phyloP scores from a whole-genome alignment of 805 yeast species.

The Candida insectorum region DNA sequence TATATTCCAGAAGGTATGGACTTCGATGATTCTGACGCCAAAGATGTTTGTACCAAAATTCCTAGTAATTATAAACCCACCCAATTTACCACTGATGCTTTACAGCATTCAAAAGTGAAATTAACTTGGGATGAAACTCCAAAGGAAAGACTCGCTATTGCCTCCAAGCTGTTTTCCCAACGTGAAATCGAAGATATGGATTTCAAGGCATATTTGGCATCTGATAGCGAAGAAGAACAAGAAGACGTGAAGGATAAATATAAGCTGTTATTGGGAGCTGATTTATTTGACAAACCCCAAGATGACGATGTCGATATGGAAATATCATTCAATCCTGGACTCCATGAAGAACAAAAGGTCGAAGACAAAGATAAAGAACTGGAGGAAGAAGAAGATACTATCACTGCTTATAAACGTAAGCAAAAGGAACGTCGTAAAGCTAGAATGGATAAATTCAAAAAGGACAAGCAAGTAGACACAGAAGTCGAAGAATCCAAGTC shows the following conservation, averaged over 20 bases:
- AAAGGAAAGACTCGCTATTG: slow-evolving; percentile 71
- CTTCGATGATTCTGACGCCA: slow-evolving; percentile 69
- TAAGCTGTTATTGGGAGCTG: slow-evolving; percentile 51
- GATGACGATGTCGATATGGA: slow-evolving; percentile 86
- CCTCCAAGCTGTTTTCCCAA: slow-evolving; percentile 80
- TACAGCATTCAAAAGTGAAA: slow-evolving; percentile 94
- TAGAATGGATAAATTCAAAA: slow-evolving; percentile 73
- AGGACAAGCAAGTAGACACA: slow-evolving; percentile 28
- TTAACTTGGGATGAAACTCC: slow-evolving; percentile 99
- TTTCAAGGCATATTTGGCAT: slow-evolving; percentile 86
- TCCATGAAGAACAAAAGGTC: slow-evolving; percentile 38
- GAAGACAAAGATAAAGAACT: slow-evolving; percentile 27
- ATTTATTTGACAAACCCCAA: slow-evolving; percentile 36
- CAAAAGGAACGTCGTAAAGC: slow-evolving; percentile 90
- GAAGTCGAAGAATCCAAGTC: slow-evolving; percentile 57
- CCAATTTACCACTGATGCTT: slow-evolving; percentile 86
- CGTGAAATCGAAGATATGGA: slow-evolving; percentile 89
- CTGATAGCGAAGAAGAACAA: slow-evolving; percentile 27
- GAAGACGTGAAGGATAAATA: slow-evolving; percentile 52
- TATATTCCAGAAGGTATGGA: slow-evolving; percentile 92
- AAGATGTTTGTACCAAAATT: slow-evolving; percentile 67
- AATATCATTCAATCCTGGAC: slow-evolving; percentile 89
- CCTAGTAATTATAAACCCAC: slow-evolving; percentile 80
- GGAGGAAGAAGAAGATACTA: slow-evolving; percentile 66
- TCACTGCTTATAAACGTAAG: slow-evolving; percentile 77